Conservation (phyloP, 768 basidiomycete genomes). For the Xanthoconium stramineum region DNA sequence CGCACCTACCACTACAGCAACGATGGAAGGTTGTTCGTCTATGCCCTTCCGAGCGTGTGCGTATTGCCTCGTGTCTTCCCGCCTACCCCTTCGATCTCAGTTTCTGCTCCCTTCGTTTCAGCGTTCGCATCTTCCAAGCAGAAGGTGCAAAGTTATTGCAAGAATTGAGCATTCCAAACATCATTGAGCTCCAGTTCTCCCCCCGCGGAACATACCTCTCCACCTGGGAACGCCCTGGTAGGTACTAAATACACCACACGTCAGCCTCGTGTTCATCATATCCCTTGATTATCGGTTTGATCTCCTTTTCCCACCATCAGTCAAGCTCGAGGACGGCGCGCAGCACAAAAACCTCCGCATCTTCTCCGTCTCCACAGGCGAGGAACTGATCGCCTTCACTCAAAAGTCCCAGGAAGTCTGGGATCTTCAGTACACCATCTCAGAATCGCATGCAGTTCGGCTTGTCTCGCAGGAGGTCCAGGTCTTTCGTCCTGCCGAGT, state of each 20-base stretch:
- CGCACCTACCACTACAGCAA: slow-evolving; percentile 79
- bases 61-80: slow-evolving; percentile 32
- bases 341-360: slow-evolving; percentile 94
- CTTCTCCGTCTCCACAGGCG: slow-evolving; percentile 81
- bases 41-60: slow-evolving; percentile 72
- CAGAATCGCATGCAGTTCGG: slow-evolving; percentile 82
- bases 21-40: slow-evolving; percentile 86
- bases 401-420: slow-evolving; percentile 92
- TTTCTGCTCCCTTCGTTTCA: slow-evolving; percentile 28
- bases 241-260: slow-evolving; percentile 19
- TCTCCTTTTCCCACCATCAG: slow-evolving; percentile 27
- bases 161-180: slow-evolving; percentile 70
- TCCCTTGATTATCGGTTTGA: slow-evolving; percentile 14
- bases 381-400: slow-evolving; percentile 82
- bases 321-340: slow-evolving; percentile 84
- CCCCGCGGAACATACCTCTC: slow-evolving; percentile 91
- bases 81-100: slow-evolving; percentile 8
- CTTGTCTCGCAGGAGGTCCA: slow-evolving; percentile 81
- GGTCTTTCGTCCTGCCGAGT: slow-evolving; percentile 77
- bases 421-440: slow-evolving; percentile 89
- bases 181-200: slow-evolving; percentile 87
- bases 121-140: slow-evolving; percentile 75
- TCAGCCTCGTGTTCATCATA: slow-evolving; percentile 23
- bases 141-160: slow-evolving; percentile 69
- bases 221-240: slow-evolving; percentile 90